These are phyloP conservation scores for Musa itinerans DNA, from an alignment of 176 grass and related monocot species.

Conservation along the genomic window DNA sequence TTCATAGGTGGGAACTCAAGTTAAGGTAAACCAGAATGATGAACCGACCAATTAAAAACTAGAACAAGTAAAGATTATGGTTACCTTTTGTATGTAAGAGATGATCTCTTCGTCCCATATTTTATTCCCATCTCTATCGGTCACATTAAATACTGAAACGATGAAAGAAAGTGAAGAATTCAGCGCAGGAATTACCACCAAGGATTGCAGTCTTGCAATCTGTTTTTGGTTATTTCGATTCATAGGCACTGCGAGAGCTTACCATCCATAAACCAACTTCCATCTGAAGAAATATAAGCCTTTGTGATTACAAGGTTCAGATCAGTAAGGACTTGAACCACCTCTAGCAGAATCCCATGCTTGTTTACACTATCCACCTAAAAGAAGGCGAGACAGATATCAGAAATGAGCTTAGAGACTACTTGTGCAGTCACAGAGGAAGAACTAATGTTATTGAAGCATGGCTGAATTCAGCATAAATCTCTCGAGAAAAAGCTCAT, in stretches of 20 bases:
- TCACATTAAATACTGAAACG: constrained; percentile 73
- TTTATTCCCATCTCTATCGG: constrained; percentile 63
- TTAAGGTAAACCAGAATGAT: too few relatives aligned
- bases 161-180: not conserved
- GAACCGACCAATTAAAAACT: too few relatives aligned
- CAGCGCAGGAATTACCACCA: not conserved
- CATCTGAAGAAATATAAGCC: constrained; percentile 81
- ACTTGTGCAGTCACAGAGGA: too few relatives aligned
- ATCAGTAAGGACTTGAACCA: constrained; percentile 87
- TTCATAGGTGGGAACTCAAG: too few relatives aligned
- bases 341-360: constrained; percentile 69
- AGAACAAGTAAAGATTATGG: not conserved
- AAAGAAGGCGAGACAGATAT: not conserved
- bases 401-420: too few relatives aligned
- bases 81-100: constrained; percentile 72
- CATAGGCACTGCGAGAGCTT: not conserved
- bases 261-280: constrained; percentile 96
- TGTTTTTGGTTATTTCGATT: not conserved
- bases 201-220: not conserved
- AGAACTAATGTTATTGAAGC: too few relatives aligned
- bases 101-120: constrained; percentile 43
- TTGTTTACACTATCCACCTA: constrained; percentile 72
- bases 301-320: constrained; percentile 74
- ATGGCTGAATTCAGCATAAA: too few relatives aligned
- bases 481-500: too few relatives aligned